These are phyloP conservation scores for Exophiala spinifera DNA, from an alignment of 2,329 filamentous ascomycete species.

Conservation along the genomic window DNA sequence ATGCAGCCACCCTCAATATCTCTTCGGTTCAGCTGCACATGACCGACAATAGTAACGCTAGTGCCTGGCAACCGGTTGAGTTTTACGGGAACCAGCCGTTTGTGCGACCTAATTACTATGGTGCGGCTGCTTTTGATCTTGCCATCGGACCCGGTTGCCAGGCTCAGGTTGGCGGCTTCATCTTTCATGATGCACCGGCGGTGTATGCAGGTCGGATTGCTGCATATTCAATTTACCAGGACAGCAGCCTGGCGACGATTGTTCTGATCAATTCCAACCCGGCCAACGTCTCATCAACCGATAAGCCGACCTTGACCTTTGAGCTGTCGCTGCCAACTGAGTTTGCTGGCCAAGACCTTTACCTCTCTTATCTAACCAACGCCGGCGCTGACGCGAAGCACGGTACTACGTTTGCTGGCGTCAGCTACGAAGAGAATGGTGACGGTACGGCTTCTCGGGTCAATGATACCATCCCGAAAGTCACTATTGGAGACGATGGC, in stretches of 20 bases:
- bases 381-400: slow-evolving; percentile 43
- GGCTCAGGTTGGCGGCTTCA: slow-evolving; percentile 42
- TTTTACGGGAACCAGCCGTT: slow-evolving; percentile 41
- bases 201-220: slow-evolving; percentile 43
- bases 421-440: slow-evolving; percentile 44
- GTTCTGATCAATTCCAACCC: slow-evolving; percentile 48
- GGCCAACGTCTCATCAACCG: slow-evolving; percentile 39
- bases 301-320: slow-evolving; percentile 42
- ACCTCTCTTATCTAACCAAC: slow-evolving; percentile 48
- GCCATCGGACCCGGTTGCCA: slow-evolving; percentile 48
- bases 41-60: slow-evolving; percentile 53
- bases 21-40: slow-evolving; percentile 52
- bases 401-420: slow-evolving; percentile 48
- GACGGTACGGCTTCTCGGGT: slow-evolving; percentile 41
- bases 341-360: slow-evolving; percentile 43
- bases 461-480: slow-evolving; percentile 34
- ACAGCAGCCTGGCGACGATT: slow-evolving; percentile 41
- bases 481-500: slow-evolving; percentile 36
- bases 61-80: slow-evolving; percentile 49
- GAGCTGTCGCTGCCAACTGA: slow-evolving; percentile 39
- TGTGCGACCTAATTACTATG: slow-evolving; percentile 52
- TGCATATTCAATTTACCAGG: slow-evolving; percentile 47
- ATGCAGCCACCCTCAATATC: slow-evolving; percentile 48
- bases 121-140: slow-evolving; percentile 51
- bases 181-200: slow-evolving; percentile 32